Conservation (phyloP, 768 basidiomycete genomes). For the Paxillus ammoniavirescens region DNA sequence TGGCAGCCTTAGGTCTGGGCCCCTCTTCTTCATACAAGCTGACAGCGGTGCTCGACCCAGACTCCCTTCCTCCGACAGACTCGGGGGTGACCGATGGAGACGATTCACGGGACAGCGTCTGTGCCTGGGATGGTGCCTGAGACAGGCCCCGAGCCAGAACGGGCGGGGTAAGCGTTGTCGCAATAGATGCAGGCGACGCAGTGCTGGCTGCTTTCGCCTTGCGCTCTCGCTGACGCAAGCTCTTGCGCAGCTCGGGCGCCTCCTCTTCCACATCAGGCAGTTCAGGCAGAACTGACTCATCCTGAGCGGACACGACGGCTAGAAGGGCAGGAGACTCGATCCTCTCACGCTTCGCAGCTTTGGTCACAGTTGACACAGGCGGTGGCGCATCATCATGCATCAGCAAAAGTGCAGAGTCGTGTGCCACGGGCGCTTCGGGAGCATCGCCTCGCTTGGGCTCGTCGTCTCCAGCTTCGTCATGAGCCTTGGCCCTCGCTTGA, state of each 20-base stretch:
- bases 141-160: conserved; percentile 20
- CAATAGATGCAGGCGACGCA: conserved; percentile 26
- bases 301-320: conserved; percentile 1
- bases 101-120: conserved; percentile 23
- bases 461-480: conserved; percentile 6
- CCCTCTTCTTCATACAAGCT: conserved; percentile 29
- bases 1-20: conserved; percentile 19
- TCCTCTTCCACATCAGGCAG: conserved; percentile 17
- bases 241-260: conserved; percentile 25
- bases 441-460: conserved; percentile 4
- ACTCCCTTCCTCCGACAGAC: conserved; percentile 26
- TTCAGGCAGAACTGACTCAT: conserved; percentile 12
- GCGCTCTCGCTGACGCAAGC: conserved; percentile 30
- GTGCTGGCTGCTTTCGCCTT: conserved; percentile 17
- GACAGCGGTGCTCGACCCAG: conserved; percentile 33
- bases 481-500: conserved; percentile 3
- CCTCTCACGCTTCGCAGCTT: conserved; percentile 21
- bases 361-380: conserved; percentile 3
- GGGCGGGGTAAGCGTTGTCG: conserved; percentile 30
- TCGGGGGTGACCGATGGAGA: conserved; percentile 22
- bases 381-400: conserved; percentile 13
- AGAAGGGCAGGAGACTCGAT: conserved; percentile 16
- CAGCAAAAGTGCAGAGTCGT: conserved; percentile 14
- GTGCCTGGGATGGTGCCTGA: conserved; percentile 2
- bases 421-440: neutral